Evolutionary conservation across 805 yeast genomes (phyloP).

Genomic region (Sugiyamaella marilandica): DNA sequence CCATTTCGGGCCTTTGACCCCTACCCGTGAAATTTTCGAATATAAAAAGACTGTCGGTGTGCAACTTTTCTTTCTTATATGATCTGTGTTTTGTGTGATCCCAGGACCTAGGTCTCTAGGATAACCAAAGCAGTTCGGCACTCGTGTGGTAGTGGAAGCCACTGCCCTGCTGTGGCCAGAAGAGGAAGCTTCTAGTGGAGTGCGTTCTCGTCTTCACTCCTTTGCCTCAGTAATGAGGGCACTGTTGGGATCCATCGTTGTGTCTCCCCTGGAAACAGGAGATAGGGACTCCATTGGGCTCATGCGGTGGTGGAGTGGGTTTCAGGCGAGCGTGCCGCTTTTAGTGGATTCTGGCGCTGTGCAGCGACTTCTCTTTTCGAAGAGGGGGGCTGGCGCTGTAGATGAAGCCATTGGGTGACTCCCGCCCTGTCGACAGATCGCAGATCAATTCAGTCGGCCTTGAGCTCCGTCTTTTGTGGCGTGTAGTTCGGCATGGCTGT

Average conservation of each 20-base stretch:
- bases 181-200: conserved; percentile 7
- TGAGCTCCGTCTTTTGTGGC: conserved; percentile 33
- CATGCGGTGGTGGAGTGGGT: conserved; percentile 14
- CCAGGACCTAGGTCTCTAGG: conserved; percentile 18
- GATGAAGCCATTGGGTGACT: conserved; percentile 35
- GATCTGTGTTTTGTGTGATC: conserved; percentile 17
- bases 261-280: conserved; percentile 24
- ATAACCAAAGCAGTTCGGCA: conserved; percentile 32
- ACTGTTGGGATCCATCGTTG: conserved; percentile 20
- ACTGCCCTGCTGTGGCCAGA: background rate
- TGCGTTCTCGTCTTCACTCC: background rate
- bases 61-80: conserved; percentile 13
- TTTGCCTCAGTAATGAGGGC: conserved; percentile 14
- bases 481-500: conserved; percentile 65
- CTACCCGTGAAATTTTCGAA: conserved; percentile 2
- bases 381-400: conserved; percentile 9
- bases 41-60: background rate
- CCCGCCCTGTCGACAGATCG: conserved; percentile 94
- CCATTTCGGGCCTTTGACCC: background rate
- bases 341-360: conserved; percentile 13
- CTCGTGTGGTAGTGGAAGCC: conserved; percentile 33
- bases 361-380: background rate
- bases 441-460: conserved; percentile 56
- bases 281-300: conserved; percentile 24
- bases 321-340: conserved; percentile 1